A percentile compares a stretch with the other conserved stretches of the same genome.
These are phyloP conservation scores for Flueggea neowawraea DNA, from an alignment of 441 rosid species.

Conservation along the genomic window DNA sequence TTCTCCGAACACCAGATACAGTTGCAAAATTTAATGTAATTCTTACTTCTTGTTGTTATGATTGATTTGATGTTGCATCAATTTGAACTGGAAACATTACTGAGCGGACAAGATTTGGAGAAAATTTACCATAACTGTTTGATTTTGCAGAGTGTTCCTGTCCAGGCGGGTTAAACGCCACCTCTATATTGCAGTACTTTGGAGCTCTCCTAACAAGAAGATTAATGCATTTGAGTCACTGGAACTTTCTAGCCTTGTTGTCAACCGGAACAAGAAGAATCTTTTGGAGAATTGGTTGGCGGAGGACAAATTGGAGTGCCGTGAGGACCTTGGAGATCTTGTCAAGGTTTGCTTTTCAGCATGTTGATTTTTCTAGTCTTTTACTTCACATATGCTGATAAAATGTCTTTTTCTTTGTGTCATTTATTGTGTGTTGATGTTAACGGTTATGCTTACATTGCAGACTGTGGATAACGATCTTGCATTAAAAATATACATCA, in stretches of 20 bases:
- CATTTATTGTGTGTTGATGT: background rate
- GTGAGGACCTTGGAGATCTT: conserved; percentile 99
- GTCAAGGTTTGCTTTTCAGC: conserved; percentile 71
- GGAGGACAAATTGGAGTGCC: conserved; percentile 98
- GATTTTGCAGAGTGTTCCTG: conserved; percentile 93
- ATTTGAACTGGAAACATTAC: background rate
- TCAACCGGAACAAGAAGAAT: conserved; percentile 98
- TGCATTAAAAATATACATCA: conserved; percentile 93
- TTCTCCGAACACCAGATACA: conserved; percentile 98
- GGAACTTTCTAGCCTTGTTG: conserved; percentile 98
- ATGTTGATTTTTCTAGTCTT: background rate
- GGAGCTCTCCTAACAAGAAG: conserved; percentile 98
- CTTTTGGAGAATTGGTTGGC: conserved; percentile 99
- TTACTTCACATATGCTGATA: background rate
- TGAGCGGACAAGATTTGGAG: too few relatives aligned
- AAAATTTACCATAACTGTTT: background rate
- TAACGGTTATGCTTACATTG: conserved; percentile 17
- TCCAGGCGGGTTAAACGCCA: conserved; percentile 99
- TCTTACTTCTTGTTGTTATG: background rate
- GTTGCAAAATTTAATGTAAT: conserved; percentile 98
- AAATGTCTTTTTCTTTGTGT: background rate
- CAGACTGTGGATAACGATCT: conserved; percentile 99
- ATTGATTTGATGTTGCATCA: background rate
- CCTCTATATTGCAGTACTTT: conserved; percentile 97
- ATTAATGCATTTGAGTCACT: conserved; percentile 93